Base-by-base conservation (phyloP, 345 rosid species). In the Eucalyptus erythrocorys region DNA sequence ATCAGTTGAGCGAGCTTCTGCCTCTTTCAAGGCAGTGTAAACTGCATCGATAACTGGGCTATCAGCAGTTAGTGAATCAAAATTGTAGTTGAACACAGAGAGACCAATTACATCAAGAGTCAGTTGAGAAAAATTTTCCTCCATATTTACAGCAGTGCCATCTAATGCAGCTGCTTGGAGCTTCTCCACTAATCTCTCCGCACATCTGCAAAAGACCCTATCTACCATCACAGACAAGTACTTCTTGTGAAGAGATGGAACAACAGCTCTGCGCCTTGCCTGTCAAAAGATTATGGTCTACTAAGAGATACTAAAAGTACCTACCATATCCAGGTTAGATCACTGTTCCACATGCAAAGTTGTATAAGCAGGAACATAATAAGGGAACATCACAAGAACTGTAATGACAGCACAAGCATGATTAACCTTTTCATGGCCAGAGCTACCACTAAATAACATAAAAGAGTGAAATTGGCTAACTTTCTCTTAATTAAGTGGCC, bases 141-240 rank as follows among this genome's bases (percentile, higher is more conserved):
- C 99, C 99, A 97, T 97, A 90, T 97, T 97, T 85, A 97, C 99
- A 86, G 97, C 92, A 87, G 89, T 90, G 87, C 99, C 99, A n/a
- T 92, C 93, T 12, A 90, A 8, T 16, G 97, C 98, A 91, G 93
- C 94, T 53, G 92, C 91, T 91, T 92, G 96, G 51, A 96, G 90
- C 94, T 95, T 96, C 92, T 96, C 98, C 91, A 97, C 98, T 92
- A 97, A 92, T 93, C 99, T 95, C 91, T 95, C 94, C 27, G 99
- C 98, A 91, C 97, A 95, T 92, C 94, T 94, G 91, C 96, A 96
- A 92, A 97, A 97, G 51, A 97, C 99, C 88, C 95, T 90, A 51
- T 97, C 98, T 82, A 97, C 99, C 55, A 97, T 96, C 93, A 96
- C 92, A 5, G 99, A 96, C 92, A 96, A 85, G 90, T 96, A 96